Conservation (phyloP, 805 yeast genomes). For the Cyberlindnera mycetangii region DNA sequence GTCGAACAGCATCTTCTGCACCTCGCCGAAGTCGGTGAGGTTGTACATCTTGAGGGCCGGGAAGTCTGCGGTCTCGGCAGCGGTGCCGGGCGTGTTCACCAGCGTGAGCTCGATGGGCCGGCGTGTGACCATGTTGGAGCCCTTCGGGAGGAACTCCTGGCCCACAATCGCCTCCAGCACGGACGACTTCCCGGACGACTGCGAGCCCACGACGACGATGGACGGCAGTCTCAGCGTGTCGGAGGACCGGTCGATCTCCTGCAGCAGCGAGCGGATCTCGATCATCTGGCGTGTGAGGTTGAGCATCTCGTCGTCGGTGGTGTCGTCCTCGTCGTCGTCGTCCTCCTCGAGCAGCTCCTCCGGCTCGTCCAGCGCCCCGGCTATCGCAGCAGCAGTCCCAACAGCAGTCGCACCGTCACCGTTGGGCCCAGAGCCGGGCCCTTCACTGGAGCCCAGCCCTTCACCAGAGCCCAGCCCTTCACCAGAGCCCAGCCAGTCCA, state of each 20-base stretch:
- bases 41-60: conserved; percentile 84
- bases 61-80: conserved; percentile 88
- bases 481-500: conserved; percentile 36
- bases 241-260: conserved; percentile 67
- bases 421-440: conserved; percentile 16
- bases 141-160: conserved; percentile 96
- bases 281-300: conserved; percentile 94
- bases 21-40: conserved; percentile 83
- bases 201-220: conserved; percentile 96
- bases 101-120: conserved; percentile 95
- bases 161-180: conserved; percentile 96
- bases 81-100: conserved; percentile 77
- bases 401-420: conserved; percentile 49
- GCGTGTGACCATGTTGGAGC: conserved; percentile 96
- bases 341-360: conserved; percentile 37
- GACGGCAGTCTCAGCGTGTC: conserved; percentile 85
- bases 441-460: conserved; percentile 15
- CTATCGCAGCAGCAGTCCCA: conserved; percentile 55
- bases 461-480: conserved; percentile 21
- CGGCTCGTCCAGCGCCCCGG: conserved; percentile 31
- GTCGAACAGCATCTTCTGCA: conserved; percentile 83
- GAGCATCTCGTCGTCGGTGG: conserved; percentile 78
- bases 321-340: conserved; percentile 52
- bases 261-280: conserved; percentile 80
- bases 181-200: conserved; percentile 95